Conservation (phyloP, 306 rosid species). For the Carpinus fangiana region DNA sequence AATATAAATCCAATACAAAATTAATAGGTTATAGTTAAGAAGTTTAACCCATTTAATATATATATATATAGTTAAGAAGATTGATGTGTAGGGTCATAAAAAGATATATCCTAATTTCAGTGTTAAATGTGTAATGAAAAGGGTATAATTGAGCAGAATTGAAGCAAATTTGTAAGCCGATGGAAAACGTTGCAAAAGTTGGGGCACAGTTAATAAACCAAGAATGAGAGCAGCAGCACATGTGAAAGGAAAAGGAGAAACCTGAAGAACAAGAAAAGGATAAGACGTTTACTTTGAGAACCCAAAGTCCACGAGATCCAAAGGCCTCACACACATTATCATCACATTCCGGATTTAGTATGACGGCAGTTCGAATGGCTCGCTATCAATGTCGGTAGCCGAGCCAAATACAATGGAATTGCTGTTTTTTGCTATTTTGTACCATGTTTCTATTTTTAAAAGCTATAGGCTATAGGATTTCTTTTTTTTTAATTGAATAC, state of each 20-base stretch:
- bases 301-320: constrained; percentile 13
- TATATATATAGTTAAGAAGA: no score
- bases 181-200: not conserved
- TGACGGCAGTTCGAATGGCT: not conserved
- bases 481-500: no score
- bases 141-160: not conserved
- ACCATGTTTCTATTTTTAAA: no score
- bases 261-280: constrained; percentile 3
- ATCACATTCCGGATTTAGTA: not conserved
- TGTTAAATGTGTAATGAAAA: no score
- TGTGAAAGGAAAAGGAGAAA: not conserved
- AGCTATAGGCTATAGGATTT: no score
- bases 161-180: not conserved
- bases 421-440: not conserved
- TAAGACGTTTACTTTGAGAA: constrained; percentile 17
- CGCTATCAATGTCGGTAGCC: not conserved
- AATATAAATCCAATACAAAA: no score
- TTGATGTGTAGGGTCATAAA: no score
- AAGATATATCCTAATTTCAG: no score
- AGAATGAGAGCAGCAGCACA: not conserved
- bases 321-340: not conserved
- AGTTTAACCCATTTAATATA: no score
- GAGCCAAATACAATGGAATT: not conserved
- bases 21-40: no score
- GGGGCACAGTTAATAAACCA: not conserved